Evolutionary conservation across 2,329 filamentous ascomycete genomes (phyloP).

Genomic region (Aspergillus fischeri): DNA sequence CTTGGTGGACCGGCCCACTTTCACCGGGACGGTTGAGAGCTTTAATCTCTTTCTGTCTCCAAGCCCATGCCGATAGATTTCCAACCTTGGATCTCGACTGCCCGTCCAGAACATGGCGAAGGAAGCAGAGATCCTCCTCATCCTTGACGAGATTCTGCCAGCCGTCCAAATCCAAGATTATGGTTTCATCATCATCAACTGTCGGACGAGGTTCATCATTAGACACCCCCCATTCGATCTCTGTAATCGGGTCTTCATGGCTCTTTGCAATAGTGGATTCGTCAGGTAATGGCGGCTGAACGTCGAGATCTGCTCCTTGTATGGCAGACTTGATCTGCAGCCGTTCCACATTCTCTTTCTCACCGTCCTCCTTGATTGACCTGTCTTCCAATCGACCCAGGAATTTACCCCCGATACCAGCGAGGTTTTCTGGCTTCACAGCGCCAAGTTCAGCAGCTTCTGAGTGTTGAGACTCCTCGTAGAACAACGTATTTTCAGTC

Average conservation of each 20-base stretch:
- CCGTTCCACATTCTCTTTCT: constrained; percentile 47
- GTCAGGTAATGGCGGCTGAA: constrained; percentile 5
- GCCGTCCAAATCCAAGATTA: constrained; percentile 66
- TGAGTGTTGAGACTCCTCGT: not conserved
- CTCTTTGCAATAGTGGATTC: constrained; percentile 27
- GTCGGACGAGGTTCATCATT: constrained; percentile 57
- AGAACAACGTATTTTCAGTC: constrained; percentile 44
- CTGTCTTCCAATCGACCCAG: not conserved
- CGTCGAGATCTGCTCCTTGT: constrained; percentile 9
- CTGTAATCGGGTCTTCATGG: constrained; percentile 39
- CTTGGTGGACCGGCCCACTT: constrained; percentile 49
- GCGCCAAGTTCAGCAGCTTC: not conserved
- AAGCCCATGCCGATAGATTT: constrained; percentile 62
- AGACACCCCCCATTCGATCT: constrained; percentile 60
- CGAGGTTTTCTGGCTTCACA: not conserved
- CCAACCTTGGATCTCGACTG: constrained; percentile 48
- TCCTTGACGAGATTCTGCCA: constrained; percentile 67
- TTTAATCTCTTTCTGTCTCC: constrained; percentile 70
- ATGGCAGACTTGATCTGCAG: constrained; percentile 13
- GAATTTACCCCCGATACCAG: not conserved
- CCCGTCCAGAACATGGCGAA: constrained; percentile 50
- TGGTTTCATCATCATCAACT: constrained; percentile 60
- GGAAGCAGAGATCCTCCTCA: constrained; percentile 59
- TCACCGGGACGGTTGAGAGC: constrained; percentile 58
- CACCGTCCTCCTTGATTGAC: not conserved